phyloP scores from a whole-genome alignment of 2,329 filamentous ascomycete species.

The Allantophomopsis cytisporea region DNA sequence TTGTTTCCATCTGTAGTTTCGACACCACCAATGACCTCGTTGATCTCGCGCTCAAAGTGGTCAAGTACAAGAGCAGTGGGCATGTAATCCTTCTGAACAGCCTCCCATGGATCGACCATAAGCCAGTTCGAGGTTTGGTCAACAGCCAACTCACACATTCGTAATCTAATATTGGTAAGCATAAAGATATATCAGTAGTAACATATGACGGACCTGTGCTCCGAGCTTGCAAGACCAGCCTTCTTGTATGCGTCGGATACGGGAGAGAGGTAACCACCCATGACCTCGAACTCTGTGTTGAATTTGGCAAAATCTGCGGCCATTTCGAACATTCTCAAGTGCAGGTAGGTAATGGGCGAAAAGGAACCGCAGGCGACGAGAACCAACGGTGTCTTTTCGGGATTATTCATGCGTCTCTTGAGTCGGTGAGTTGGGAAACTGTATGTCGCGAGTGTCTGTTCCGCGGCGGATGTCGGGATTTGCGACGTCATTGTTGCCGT shows the following conservation, averaged over 20 bases:
- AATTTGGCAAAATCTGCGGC: constrained; percentile 67
- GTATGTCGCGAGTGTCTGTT: constrained; percentile 27
- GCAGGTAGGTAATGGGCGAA: constrained; percentile 62
- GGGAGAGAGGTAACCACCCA: constrained; percentile 77
- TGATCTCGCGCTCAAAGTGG: constrained; percentile 85
- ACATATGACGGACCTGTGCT: constrained; percentile 38
- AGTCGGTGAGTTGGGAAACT: constrained; percentile 48
- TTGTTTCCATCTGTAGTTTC: constrained; percentile 51
- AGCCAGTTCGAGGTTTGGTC: constrained; percentile 64
- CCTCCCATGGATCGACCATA: constrained; percentile 84
- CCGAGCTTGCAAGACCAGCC: constrained; percentile 58
- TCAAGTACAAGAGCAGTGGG: constrained; percentile 83
- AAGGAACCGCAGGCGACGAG: constrained; percentile 61
- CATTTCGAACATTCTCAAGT: constrained; percentile 82
- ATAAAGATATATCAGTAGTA: not conserved
- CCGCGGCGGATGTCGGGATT: constrained; percentile 4
- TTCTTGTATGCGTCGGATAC: constrained; percentile 61
- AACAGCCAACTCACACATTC: constrained; percentile 78
- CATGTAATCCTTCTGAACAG: constrained; percentile 71
- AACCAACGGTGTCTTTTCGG: constrained; percentile 46
- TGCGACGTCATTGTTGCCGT: too few species aligned
- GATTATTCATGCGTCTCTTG: constrained; percentile 37
- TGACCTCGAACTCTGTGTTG: constrained; percentile 66
- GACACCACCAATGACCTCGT: constrained; percentile 62
- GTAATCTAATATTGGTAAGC: constrained; percentile 33